These are phyloP conservation scores for Diaporthe citriasiana DNA, from an alignment of 2,329 filamentous ascomycete genomes.

Conservation along the genomic window DNA sequence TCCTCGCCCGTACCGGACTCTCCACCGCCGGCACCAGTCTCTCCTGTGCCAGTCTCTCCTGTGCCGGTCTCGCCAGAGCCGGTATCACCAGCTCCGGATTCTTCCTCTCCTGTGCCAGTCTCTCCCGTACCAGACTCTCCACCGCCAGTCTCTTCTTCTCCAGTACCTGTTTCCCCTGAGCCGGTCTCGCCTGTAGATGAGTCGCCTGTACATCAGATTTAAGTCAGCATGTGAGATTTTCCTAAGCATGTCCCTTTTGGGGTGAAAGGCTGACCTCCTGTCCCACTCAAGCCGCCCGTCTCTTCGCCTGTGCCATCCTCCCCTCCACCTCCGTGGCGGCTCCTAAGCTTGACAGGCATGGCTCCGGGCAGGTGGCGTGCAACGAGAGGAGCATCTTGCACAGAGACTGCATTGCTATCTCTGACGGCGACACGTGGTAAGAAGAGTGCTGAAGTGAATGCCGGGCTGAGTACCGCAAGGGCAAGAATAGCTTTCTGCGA, in stretches of 20 bases:
- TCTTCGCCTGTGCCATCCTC: not conserved
- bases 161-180: not conserved
- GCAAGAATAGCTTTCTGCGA: slow-evolving; percentile 34
- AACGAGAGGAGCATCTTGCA: not conserved
- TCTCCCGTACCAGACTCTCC: not conserved
- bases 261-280: not conserved
- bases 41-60: not conserved
- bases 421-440: slow-evolving; percentile 13
- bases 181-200: not conserved
- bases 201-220: not conserved
- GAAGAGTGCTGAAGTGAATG: slow-evolving; percentile 29
- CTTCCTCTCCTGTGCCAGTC: not conserved
- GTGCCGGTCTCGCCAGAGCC: not conserved
- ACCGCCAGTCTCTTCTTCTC: not conserved
- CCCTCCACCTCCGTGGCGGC: slow-evolving; percentile 5
- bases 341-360: slow-evolving; percentile 13
- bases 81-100: not conserved
- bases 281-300: not conserved
- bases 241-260: no score
- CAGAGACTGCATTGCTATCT: not conserved
- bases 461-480: slow-evolving; percentile 35
- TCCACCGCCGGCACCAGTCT: not conserved
- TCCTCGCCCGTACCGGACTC: not conserved
- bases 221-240: not conserved
- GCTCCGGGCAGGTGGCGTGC: slow-evolving; percentile 1